Base-by-base conservation (phyloP, 768 basidiomycete genomes). In the Suillus subluteus region DNA sequence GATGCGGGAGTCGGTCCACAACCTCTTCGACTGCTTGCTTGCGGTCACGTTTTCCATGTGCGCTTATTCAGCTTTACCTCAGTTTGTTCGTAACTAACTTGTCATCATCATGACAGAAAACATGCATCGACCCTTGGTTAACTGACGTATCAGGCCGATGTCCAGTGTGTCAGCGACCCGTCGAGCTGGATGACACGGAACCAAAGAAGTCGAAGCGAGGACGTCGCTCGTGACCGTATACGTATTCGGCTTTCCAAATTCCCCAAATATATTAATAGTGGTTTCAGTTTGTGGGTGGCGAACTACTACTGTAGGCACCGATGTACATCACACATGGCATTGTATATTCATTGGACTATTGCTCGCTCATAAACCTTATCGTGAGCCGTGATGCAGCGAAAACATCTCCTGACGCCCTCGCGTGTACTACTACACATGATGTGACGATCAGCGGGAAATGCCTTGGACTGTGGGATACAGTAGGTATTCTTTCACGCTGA, bases 41-140 rank as follows among this genome's bases (percentile, higher is more conserved):
- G 95, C 70, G 91, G 91, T 3, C 95, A 97, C 82, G 92, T 92
- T 58, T 97, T 95, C 79, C 95, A 97, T 79, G 94, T 95, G 68
- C 77, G 92, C 81, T 4, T 35, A 40, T 26, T 61, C 38, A 15
- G 65, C 63, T 12, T 7, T 65, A 61, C 38, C 26, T 12, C 61
- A 30, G 13, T 35, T 55, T 43, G n/a, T 30, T 50, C 65, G 64
- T 68, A 52, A 63, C 67, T 67, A 15, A 68, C 50, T 65, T 66
- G 67, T 41, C 66, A 40, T 38, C 15, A 58, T 38, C 15, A 58
- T 41, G 65, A 26, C 70, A 92, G 92, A 88, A 92, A 92, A 88
- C 89, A 30, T 97, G 95, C 75, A 78, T 96, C 52, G 95, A 97
- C 73, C 92, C 94, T 26, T 97, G 95, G 95, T 77, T 97, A 62